phyloP scores from a whole-genome alignment of 2,329 filamentous ascomycete genomes.

The Mariannaea sp. region DNA sequence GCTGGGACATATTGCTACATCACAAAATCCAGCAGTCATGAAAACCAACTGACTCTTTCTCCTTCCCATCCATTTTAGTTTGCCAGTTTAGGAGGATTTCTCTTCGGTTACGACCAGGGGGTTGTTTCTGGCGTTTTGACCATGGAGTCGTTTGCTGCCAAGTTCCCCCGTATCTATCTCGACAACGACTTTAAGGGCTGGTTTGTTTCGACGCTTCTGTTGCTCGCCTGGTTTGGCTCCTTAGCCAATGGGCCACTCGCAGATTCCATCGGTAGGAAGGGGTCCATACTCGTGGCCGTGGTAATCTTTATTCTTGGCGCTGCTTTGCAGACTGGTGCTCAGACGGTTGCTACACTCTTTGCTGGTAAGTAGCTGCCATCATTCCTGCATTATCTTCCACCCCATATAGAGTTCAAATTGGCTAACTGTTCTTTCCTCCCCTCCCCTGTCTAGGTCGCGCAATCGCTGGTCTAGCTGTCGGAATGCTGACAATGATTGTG shows the following conservation, averaged over 20 bases:
- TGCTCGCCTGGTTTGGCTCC: slow-evolving; percentile 56
- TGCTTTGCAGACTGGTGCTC: slow-evolving; percentile 49
- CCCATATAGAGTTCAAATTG: too few relatives aligned
- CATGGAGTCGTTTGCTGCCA: slow-evolving; percentile 49
- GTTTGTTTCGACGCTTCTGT: slow-evolving; percentile 56
- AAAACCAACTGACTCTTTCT: too few relatives aligned
- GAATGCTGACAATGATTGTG: slow-evolving; percentile 46
- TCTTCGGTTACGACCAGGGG: slow-evolving; percentile 57
- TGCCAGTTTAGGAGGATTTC: slow-evolving; percentile 47
- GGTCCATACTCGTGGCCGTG: slow-evolving; percentile 44
- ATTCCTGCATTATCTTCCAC: too few relatives aligned
- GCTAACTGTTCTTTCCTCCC: too few relatives aligned
- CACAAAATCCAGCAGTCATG: too few relatives aligned
- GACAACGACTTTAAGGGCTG: slow-evolving; percentile 56
- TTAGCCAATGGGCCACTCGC: slow-evolving; percentile 49
- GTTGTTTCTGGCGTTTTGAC: slow-evolving; percentile 53
- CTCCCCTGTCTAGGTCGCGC: too few relatives aligned
- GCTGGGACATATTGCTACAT: too few relatives aligned
- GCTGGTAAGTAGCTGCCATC: slow-evolving; percentile 33
- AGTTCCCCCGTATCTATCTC: slow-evolving; percentile 43
- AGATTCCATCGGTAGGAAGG: slow-evolving; percentile 42
- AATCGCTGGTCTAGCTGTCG: slow-evolving; percentile 51
- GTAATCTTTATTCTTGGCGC: slow-evolving; percentile 49
- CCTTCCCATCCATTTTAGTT: slow-evolving; percentile 33
- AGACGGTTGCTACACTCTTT: slow-evolving; percentile 48